These are phyloP conservation scores for Papiliotrema nemorosa DNA, from an alignment of 1,284 basidiomycete species.

Conservation along the genomic window DNA sequence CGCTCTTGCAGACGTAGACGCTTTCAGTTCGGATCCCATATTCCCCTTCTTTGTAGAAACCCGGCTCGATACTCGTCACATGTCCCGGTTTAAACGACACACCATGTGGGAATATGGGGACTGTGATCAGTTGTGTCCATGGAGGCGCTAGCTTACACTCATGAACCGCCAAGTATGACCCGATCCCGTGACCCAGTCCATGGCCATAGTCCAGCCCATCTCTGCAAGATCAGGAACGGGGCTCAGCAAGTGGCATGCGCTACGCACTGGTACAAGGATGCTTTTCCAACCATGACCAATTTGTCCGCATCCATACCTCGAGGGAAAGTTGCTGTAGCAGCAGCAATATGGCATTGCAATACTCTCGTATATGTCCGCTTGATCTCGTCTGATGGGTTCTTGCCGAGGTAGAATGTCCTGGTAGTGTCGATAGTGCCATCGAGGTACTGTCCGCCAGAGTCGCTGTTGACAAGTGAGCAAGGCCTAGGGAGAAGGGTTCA, in stretches of 20 bases:
- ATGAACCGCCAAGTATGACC: constrained; percentile 38
- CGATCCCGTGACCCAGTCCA: constrained; percentile 47
- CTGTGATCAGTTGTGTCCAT: constrained; percentile 58
- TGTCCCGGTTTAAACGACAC: constrained; percentile 73
- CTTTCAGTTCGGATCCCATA: constrained; percentile 92
- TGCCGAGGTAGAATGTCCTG: constrained; percentile 75
- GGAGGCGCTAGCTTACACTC: constrained; percentile 32
- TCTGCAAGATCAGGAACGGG: constrained; percentile 16
- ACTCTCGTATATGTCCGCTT: constrained; percentile 91
- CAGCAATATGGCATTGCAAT: constrained; percentile 93
- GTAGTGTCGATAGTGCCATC: constrained; percentile 92
- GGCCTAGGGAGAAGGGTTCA: not conserved
- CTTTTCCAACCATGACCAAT: constrained; percentile 79
- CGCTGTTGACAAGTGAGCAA: constrained; percentile 53
- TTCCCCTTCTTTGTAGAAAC: constrained; percentile 66
- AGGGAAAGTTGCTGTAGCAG: constrained; percentile 84
- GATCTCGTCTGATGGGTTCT: constrained; percentile 67
- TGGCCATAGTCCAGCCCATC: constrained; percentile 73
- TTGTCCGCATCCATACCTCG: constrained; percentile 75
- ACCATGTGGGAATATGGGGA: constrained; percentile 24
- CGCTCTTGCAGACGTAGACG: constrained; percentile 65
- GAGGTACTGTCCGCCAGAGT: constrained; percentile 80
- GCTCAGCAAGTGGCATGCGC: too few species aligned
- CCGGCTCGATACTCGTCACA: constrained; percentile 71
- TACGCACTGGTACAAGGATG: constrained; percentile 68